These are phyloP conservation scores for Penicillium hesseltinei DNA, from an alignment of 2,329 filamentous ascomycete species.

Conservation along the genomic window DNA sequence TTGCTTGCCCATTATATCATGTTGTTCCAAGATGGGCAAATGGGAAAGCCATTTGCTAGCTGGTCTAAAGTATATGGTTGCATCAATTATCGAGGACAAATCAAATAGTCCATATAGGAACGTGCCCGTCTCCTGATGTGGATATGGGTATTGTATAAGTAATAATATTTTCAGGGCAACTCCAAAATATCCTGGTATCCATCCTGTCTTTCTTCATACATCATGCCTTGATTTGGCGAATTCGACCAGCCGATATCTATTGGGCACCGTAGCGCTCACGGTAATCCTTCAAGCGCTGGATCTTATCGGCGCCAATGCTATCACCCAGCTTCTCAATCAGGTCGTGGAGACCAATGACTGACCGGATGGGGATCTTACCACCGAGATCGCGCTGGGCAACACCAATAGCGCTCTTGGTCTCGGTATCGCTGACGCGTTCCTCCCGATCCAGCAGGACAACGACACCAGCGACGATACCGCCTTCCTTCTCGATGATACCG, in stretches of 20 bases:
- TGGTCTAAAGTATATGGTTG: background rate
- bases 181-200: slow-evolving; percentile 25
- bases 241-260: slow-evolving; percentile 17
- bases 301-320: slow-evolving; percentile 61
- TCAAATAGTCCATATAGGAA: background rate
- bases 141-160: background rate
- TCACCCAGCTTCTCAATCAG: slow-evolving; percentile 68
- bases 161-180: slow-evolving; percentile 6
- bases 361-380: slow-evolving; percentile 67
- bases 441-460: slow-evolving; percentile 81
- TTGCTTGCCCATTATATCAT: background rate
- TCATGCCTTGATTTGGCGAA: slow-evolving; percentile 13
- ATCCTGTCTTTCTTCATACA: slow-evolving; percentile 24
- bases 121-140: background rate
- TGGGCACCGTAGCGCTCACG: slow-evolving; percentile 49
- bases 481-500: slow-evolving; percentile 80
- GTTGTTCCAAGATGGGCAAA: background rate
- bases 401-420: slow-evolving; percentile 74
- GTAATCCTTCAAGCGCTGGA: slow-evolving; percentile 71
- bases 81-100: background rate
- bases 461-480: slow-evolving; percentile 80
- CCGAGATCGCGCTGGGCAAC: slow-evolving; percentile 79
- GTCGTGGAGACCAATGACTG: slow-evolving; percentile 71
- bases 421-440: slow-evolving; percentile 61
- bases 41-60: slow-evolving; percentile 2